A percentile compares a stretch with the other conserved stretches of the same genome.
Evolutionary conservation across 2,329 filamentous ascomycete genomes (phyloP).

Genomic region (Cyanodermella asteris): DNA sequence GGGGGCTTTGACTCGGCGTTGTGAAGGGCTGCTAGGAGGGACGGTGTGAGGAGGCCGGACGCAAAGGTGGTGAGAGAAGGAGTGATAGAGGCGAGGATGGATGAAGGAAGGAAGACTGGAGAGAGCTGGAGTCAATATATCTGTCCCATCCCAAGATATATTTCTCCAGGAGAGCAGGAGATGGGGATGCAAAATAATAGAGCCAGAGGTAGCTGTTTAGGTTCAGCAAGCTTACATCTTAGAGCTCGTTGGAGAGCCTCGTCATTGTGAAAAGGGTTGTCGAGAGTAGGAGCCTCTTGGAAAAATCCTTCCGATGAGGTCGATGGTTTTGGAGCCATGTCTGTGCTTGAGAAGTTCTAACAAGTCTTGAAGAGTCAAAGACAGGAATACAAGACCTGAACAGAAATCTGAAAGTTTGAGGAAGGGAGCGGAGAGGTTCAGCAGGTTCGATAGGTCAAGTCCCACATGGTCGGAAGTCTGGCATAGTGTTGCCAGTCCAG

Average conservation of each 20-base stretch:
- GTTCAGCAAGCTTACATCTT: conserved; percentile 21
- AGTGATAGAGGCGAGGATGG: conserved; percentile 13
- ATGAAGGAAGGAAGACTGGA: conserved; percentile 27
- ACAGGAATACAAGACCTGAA: too few species aligned
- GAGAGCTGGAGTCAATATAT: conserved; percentile 4
- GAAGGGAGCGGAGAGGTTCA: too few species aligned
- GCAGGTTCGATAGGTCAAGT: too few species aligned
- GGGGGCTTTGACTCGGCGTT: conserved; percentile 46
- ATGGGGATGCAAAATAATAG: too few species aligned
- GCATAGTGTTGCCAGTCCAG: too few species aligned
- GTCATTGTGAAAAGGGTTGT: conserved; percentile 37
- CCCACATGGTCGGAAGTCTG: too few species aligned
- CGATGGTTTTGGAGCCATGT: too few species aligned
- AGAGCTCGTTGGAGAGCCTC: conserved; percentile 29
- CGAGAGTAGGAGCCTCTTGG: conserved; percentile 28
- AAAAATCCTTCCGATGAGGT: conserved; percentile 30
- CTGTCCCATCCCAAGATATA: conserved; percentile 2
- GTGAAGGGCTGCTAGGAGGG: conserved; percentile 34
- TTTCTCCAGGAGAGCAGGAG: too few species aligned
- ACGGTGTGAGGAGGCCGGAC: conserved; percentile 29
- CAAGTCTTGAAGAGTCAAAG: too few species aligned
- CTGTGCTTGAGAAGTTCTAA: too few species aligned
- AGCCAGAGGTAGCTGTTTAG: too few species aligned
- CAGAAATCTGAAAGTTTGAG: too few species aligned
- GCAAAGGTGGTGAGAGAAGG: conserved; percentile 23